These are phyloP conservation scores for Collybiopsis confluens DNA, from an alignment of 768 basidiomycete genomes.

Conservation along the genomic window DNA sequence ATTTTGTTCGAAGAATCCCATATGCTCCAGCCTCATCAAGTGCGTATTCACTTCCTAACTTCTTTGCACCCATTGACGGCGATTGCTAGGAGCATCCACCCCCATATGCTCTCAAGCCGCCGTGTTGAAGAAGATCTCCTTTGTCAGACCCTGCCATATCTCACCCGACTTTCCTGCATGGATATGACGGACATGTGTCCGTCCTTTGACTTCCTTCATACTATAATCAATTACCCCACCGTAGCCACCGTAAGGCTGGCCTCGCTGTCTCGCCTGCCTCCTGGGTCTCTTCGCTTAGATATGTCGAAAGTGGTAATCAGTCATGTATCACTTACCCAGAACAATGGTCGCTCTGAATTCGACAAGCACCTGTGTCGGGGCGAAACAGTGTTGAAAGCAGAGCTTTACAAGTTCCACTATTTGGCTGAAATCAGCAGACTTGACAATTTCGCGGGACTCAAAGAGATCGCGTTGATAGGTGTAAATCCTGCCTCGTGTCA, in stretches of 20 bases:
- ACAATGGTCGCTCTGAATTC: not conserved
- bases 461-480: not conserved
- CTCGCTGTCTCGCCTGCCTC: not conserved
- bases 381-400: not conserved
- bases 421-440: not conserved
- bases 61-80: no score
- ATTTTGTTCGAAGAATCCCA: not conserved
- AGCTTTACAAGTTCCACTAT: not conserved
- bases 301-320: not conserved
- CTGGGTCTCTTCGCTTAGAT: not conserved
- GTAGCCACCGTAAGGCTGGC: not conserved
- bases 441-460: not conserved
- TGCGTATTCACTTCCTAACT: no score
- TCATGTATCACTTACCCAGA: no score
- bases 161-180: not conserved
- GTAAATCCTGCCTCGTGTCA: not conserved
- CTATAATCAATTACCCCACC: not conserved
- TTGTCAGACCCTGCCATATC: not conserved
- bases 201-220: not conserved
- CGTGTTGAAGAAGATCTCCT: not conserved
- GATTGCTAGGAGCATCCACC: no score
- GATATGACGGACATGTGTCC: not conserved
- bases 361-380: not conserved
- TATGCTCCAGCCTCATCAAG: not conserved
- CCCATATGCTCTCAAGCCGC: no score